Evolutionary conservation across 2,329 filamentous ascomycete genomes (phyloP).

Genomic region (Hortaea sp.): DNA sequence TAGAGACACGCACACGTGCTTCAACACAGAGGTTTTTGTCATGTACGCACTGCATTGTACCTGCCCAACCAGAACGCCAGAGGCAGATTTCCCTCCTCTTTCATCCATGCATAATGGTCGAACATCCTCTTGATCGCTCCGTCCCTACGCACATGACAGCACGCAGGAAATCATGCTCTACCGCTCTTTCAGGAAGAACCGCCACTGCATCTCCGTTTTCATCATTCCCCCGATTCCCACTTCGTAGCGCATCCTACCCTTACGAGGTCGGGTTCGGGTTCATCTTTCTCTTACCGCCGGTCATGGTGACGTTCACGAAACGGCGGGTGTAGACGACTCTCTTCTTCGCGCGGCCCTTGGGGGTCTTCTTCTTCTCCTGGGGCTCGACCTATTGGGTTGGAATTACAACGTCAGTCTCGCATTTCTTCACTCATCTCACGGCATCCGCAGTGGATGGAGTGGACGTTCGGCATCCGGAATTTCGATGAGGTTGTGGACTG

Average conservation of each 20-base stretch:
- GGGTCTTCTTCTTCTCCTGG: conserved; percentile 92
- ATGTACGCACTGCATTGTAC: too few species aligned
- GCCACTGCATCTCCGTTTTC: not conserved
- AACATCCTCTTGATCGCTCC: too few species aligned
- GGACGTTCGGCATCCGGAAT: too few species aligned
- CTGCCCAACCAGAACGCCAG: too few species aligned
- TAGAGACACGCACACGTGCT: too few species aligned
- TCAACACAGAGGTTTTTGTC: too few species aligned
- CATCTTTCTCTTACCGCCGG: conserved; percentile 98
- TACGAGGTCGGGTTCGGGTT: conserved; percentile 68
- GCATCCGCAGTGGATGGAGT: too few species aligned
- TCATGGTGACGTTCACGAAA: conserved; percentile 96
- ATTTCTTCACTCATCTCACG: not conserved
- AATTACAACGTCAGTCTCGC: not conserved
- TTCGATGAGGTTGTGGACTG: too few species aligned
- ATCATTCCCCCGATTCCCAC: not conserved
- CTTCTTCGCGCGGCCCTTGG: conserved; percentile 98
- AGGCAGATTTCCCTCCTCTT: too few species aligned
- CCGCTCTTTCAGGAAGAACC: not conserved
- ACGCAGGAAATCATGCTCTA: too few species aligned
- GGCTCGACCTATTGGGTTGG: conserved; percentile 55
- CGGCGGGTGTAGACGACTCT: conserved; percentile 90
- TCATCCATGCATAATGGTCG: too few species aligned
- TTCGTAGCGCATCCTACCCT: not conserved
- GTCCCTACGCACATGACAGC: too few species aligned